Conservation (phyloP, 352 stramenopile genomes). For the Phytophthora capsici region DNA sequence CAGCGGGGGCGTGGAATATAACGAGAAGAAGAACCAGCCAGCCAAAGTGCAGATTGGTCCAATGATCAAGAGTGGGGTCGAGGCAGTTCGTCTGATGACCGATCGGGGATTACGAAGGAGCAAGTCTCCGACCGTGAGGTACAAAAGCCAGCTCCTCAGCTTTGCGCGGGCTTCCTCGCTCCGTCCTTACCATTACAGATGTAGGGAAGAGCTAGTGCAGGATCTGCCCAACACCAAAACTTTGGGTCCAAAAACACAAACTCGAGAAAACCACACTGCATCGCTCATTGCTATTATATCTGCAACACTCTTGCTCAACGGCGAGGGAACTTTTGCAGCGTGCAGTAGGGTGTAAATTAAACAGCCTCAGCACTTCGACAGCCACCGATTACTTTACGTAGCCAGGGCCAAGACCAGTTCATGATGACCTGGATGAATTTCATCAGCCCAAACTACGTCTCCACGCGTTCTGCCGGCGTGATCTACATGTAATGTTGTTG, state of each 20-base stretch:
- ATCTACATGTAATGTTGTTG: neutral
- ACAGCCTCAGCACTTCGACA: too few relatives aligned
- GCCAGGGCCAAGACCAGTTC: constrained; percentile 1
- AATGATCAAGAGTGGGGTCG: constrained; percentile 22
- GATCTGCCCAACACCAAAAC: constrained; percentile 23
- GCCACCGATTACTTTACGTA: too few relatives aligned
- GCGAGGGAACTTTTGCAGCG: too few relatives aligned
- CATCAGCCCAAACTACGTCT: neutral
- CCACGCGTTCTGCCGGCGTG: neutral
- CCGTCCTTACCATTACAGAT: constrained; percentile 34
- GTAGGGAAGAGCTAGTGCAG: constrained; percentile 23
- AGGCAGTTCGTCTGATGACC: constrained; percentile 33
- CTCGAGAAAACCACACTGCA: neutral
- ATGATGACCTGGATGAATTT: too few relatives aligned
- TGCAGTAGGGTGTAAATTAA: too few relatives aligned
- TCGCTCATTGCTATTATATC: too few relatives aligned
- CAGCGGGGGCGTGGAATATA: constrained; percentile 4
- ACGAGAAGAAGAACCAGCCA: constrained; percentile 10
- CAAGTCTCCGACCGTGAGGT: constrained; percentile 10
- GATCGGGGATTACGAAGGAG: constrained; percentile 30
- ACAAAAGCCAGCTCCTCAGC: constrained; percentile 13
- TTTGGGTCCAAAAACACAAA: too few relatives aligned
- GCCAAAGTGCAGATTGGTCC: constrained; percentile 17
- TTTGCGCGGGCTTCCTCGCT: constrained; percentile 11
- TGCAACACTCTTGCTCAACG: too few relatives aligned